These are phyloP conservation scores for Hebeloma cylindrosporum DNA, from an alignment of 768 basidiomycete genomes.

Conservation along the genomic window DNA sequence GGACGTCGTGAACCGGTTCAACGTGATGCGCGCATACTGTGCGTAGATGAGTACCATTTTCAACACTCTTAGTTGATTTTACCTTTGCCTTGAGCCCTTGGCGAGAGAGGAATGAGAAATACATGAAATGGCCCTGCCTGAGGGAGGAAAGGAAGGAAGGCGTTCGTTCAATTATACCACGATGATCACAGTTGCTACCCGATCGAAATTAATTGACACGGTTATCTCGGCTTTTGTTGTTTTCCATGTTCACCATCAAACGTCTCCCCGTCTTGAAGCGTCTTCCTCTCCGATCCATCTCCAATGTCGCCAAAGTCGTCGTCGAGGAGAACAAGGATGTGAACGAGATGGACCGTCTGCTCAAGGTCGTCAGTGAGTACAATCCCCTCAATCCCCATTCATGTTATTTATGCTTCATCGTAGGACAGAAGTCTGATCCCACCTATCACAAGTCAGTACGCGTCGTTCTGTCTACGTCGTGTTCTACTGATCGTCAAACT, in stretches of 20 bases:
- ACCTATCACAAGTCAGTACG: conserved; percentile 51
- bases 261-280: background rate
- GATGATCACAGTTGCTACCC: too few species aligned
- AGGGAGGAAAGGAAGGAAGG: conserved; percentile 12
- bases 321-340: conserved; percentile 60
- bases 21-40: conserved; percentile 39
- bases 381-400: background rate
- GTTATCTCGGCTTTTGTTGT: too few species aligned
- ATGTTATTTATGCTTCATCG: background rate
- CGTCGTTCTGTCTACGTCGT: conserved; percentile 5
- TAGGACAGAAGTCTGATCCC: conserved; percentile 54
- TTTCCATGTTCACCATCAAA: conserved; percentile 1
- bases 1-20: conserved; percentile 38
- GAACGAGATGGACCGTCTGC: conserved; percentile 52
- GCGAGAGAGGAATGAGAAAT: conserved; percentile 9
- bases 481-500: background rate
- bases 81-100: conserved; percentile 18
- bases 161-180: too few species aligned
- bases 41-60: background rate
- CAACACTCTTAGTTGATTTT: conserved; percentile 15
- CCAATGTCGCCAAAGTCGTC: conserved; percentile 27
- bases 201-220: too few species aligned
- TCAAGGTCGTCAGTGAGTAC: conserved; percentile 57
- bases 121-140: conserved; percentile 21
- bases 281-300: background rate